phyloP scores from a whole-genome alignment of 78 protist species.

The Polysphondylium violaceum region DNA sequence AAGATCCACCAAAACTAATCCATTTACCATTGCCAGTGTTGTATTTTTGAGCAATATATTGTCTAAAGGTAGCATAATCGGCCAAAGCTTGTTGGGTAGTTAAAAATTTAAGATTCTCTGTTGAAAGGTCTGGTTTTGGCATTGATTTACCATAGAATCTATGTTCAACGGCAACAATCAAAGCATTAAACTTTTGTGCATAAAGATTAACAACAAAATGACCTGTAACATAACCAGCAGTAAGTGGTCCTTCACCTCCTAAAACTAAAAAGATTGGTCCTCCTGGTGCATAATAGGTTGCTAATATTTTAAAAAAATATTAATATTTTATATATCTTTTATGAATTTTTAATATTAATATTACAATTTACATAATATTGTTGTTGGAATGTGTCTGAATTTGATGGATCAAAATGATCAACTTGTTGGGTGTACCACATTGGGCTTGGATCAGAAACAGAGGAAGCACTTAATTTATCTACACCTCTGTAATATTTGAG shows the following conservation, averaged over 20 bases:
- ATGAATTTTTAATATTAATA: neutral
- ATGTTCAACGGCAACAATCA: constrained; percentile 76
- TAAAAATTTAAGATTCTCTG: constrained; percentile 40
- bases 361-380: constrained; percentile 63
- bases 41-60: constrained; percentile 27
- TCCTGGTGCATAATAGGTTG: constrained; percentile 43
- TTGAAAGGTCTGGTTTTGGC: constrained; percentile 15
- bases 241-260: constrained; percentile 79
- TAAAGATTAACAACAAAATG: constrained; percentile 65
- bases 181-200: constrained; percentile 70
- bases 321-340: neutral
- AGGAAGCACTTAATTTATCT: neutral
- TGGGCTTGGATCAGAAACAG: neutral
- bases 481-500: constrained; percentile 11
- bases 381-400: constrained; percentile 71
- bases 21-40: constrained; percentile 43
- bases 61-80: constrained; percentile 74
- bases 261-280: constrained; percentile 64
- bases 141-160: constrained; percentile 67
- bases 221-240: constrained; percentile 38
- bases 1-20: constrained; percentile 81
- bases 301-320: neutral
- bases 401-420: constrained; percentile 78
- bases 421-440: constrained; percentile 71
- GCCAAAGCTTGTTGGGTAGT: constrained; percentile 87